Base-by-base conservation (phyloP, 1,284 basidiomycete species). In the Vanrija sp. region DNA sequence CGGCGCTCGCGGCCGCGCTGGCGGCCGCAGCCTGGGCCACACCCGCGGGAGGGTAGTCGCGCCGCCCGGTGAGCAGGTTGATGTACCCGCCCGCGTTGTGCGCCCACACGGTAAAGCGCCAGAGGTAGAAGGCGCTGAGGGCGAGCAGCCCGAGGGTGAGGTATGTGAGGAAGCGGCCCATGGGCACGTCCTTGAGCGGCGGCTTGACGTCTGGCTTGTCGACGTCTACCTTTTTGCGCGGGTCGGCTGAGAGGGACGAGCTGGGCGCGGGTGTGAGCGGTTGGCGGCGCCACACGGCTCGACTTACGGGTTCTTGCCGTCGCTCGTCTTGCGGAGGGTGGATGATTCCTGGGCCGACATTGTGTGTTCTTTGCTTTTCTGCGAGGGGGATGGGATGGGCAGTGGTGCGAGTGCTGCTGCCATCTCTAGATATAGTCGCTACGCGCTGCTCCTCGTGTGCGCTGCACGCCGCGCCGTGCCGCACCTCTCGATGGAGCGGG, bases 101-200 rank as follows among this genome's bases (percentile, higher is more conserved):
- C 2, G 73, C 75, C 72, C 72, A 75, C 41, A 73, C 64, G 9
- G 72, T 74, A 47, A 72, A 58, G 27, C 73, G 53, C 72, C 73
- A 76, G 37, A 62, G 58, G 60, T 76, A 76, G 62, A 75, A 75
- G 15, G 56, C 63, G n/a, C 54, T 47, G 16, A 76, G 38, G n/a
- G 62, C 57, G 31, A 64, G 14, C 14, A 76, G 65, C 20, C 62
- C 64, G 19, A 71, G 49, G 22, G 65, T 51, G 38, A 76, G 63
- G 65, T 76, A 74, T 16, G 60, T 63, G 36, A 76, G 54, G 65
- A 76, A 75, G 41, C 60, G 61, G 58, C 66, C 67, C 69, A 76
- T 72, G 12, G 69, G 60, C 38, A 68, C 63, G 43, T 76, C 68
- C 39, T 63, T 60, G 47, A 76, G 66, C 22, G 73, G 73, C 12